These are phyloP conservation scores for Galerina sulciceps DNA, from an alignment of 768 basidiomycete genomes.

Conservation along the genomic window DNA sequence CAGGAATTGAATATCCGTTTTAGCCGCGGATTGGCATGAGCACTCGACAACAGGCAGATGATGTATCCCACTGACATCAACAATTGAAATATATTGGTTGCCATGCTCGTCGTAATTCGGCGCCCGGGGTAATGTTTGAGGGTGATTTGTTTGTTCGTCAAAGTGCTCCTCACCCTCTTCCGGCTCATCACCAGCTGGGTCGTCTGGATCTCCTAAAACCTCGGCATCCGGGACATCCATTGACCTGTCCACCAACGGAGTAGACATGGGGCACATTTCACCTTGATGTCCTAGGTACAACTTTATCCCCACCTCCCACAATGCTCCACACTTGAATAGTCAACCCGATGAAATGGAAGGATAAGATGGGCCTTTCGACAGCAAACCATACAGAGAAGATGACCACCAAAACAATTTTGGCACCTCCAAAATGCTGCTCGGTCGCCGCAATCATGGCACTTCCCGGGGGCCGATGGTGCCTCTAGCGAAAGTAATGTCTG, in stretches of 20 bases:
- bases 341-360: slow-evolving; percentile 19
- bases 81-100: slow-evolving; percentile 5
- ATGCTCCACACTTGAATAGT: slow-evolving; percentile 21
- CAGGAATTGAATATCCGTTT: slow-evolving; percentile 8
- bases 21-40: slow-evolving; percentile 2
- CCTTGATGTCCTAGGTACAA: slow-evolving; percentile 27
- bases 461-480: not conserved
- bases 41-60: not conserved
- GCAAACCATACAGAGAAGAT: slow-evolving; percentile 9
- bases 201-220: too few relatives aligned
- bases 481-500: not conserved
- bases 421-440: too few relatives aligned
- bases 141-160: too few relatives aligned
- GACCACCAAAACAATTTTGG: not conserved
- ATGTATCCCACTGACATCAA: slow-evolving; percentile 21
- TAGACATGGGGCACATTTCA: slow-evolving; percentile 9
- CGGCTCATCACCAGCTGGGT: not conserved
- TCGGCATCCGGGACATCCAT: too few relatives aligned
- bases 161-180: not conserved
- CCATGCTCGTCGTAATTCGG: not conserved
- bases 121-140: too few relatives aligned
- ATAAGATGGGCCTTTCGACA: not conserved
- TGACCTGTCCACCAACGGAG: too few relatives aligned
- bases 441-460: not conserved
- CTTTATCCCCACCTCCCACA: slow-evolving; percentile 23